phyloP scores from a whole-genome alignment of 1,284 basidiomycete species.

The Ustilago hordei region DNA sequence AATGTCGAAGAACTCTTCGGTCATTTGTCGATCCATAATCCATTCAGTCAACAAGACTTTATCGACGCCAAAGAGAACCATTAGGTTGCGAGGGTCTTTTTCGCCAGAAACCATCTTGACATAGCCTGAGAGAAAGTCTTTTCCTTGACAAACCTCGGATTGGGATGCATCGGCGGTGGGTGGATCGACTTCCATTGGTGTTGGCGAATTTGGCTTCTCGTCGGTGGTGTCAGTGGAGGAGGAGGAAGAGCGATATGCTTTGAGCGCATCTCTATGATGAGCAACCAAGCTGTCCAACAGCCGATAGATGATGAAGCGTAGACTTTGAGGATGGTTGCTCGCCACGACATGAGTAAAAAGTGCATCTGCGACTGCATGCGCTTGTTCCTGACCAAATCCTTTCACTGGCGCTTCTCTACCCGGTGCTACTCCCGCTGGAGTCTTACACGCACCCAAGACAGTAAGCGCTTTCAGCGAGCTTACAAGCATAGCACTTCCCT shows the following conservation, averaged over 20 bases:
- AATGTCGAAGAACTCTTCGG: constrained; percentile 87
- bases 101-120: constrained; percentile 87
- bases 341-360: constrained; percentile 84
- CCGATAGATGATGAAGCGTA: constrained; percentile 83
- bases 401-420: constrained; percentile 70
- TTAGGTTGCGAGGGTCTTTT: constrained; percentile 95
- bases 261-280: constrained; percentile 73
- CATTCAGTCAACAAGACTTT: constrained; percentile 89
- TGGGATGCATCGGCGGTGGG: not conserved
- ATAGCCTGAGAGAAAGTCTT: constrained; percentile 81
- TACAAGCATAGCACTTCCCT: constrained; percentile 61
- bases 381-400: constrained; percentile 79
- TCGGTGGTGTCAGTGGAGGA: not conserved
- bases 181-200: constrained; percentile 31
- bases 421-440: constrained; percentile 8
- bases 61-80: constrained; percentile 88
- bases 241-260: constrained; percentile 17
- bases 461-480: constrained; percentile 77
- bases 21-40: constrained; percentile 77
- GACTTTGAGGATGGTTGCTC: constrained; percentile 83
- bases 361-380: constrained; percentile 76
- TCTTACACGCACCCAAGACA: constrained; percentile 72
- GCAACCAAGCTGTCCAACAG: constrained; percentile 85
- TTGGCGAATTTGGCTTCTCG: not conserved
- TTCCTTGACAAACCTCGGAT: constrained; percentile 71